These are phyloP conservation scores for Rugonectria rugulosa DNA, from an alignment of 2,329 filamentous ascomycete genomes.

Conservation along the genomic window DNA sequence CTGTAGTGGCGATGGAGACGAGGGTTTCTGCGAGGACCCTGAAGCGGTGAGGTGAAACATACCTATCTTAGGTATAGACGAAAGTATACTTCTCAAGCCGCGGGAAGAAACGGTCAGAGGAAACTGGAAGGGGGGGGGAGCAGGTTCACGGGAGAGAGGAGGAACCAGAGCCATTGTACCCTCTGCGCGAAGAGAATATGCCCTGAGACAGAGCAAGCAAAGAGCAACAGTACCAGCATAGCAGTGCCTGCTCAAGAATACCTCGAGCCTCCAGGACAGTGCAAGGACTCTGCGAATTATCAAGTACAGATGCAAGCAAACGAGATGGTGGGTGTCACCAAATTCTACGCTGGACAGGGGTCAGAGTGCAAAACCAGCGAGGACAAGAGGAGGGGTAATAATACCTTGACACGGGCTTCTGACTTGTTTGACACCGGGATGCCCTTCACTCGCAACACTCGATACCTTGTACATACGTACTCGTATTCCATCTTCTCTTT, in stretches of 20 bases:
- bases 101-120: background rate
- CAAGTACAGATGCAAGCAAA: constrained; percentile 6
- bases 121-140: constrained; percentile 7
- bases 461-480: background rate
- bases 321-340: constrained; percentile 24
- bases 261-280: background rate
- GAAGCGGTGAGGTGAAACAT: background rate
- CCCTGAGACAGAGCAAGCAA: constrained; percentile 3
- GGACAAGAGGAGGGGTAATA: background rate
- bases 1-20: background rate
- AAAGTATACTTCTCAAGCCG: background rate
- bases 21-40: background rate
- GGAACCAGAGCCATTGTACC: background rate
- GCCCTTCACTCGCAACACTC: background rate
- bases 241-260: constrained; percentile 12
- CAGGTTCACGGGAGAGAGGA: background rate
- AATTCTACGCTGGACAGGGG: constrained; percentile 19
- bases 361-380: background rate
- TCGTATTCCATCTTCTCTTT: background rate
- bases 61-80: too few species aligned
- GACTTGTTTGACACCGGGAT: background rate
- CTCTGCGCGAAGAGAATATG: too few species aligned
- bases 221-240: constrained; percentile 2
- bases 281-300: background rate
- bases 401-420: background rate